Evolutionary conservation across 176 grass and related monocot species (phyloP), one percentile per base, ranked within the genome.

Genomic region (Carex cristatella): DNA sequence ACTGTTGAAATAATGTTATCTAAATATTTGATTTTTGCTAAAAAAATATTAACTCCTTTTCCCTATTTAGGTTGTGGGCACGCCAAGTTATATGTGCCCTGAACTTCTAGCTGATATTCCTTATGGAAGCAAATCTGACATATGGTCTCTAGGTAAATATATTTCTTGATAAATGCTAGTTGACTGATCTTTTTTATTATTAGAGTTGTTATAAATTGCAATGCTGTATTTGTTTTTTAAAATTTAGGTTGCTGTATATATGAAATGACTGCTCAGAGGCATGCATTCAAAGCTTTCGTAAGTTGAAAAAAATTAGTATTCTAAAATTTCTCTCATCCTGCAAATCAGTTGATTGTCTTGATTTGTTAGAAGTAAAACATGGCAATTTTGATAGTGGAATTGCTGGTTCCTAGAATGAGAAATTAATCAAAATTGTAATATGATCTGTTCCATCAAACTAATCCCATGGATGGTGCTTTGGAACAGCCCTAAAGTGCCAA

Each of bases 71-170:
- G 93, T 98, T 92, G 95, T 98, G 14, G 95, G 95, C 84, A 98
- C 95, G 83, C 95, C 95, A 44, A 98, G 86, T 85, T 98, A 98
- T 84, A 98, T 98, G 95, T 98, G 95, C 88, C 95, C 95, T 74
- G 95, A 98, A 81, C 95, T 98, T 98, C 95, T 98, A 85, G 92
- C 93, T 83, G 95, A 98, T 68, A 93, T 98, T 82, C 95, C 95
- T 69, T 98, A 98, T 88, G 95, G 95, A 86, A 94, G 87, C 69
- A 98, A 98, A 81, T 98, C 95, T 88, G 95, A 98, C 82, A 94
- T 98, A 79, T 98, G 95, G 95, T 98, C 95, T 63, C 89, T 94
- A 85, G 95, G 95, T 94, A 82, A 85, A 53, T 66, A 82, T 51
- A 18, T 81, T 46, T 42, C 8, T 28, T 51, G n/a, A 68, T 83